Base-by-base conservation (phyloP, 805 yeast genomes). In the Pichia occidentalis region DNA sequence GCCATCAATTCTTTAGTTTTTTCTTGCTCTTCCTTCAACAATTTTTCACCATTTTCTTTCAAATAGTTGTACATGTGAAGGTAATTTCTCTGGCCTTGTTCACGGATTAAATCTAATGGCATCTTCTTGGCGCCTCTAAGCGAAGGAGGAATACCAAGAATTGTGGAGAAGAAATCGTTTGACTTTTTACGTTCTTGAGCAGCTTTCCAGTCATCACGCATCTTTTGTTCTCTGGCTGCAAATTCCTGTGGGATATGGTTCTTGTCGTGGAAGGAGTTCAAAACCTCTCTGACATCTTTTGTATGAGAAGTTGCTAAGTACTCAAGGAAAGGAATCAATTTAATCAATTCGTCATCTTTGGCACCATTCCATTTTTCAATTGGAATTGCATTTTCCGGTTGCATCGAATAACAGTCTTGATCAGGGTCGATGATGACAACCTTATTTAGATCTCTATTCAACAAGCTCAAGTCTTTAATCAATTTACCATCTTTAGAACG, bases 371-470 rank as follows among this genome's bases (percentile, higher is more conserved):
- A 92, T 45, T 82, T 77, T 47, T 77, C 70, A 61, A 86, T 64
- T 43, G 85, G 78, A 46, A 92, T 75, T n/a, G 95, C 90, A 61
- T 92, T 92, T 52, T 88, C 96, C 3, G 96, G 96, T 67, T 90
- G 97, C 61, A 85, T 60, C 30, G 81, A 70, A 54, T 75, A 80
- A 27, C 83, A 70, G 29, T 79, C 83, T 29, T 75, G 77, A 51
- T 81, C 77, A 28, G 82, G 77, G 57, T 94, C 98, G 43, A 92
- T 64, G 42, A 83, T 73, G 39, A 94, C 64, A 40, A 86, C 77
- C 64, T 87, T 90, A 33, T 73, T 71, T 52, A 86, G 66, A 56
- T 88, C 97, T 67, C 99, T 83, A 70, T 92, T 90, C 71, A 92
- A 68, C 60, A 85, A 76, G 34, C 85, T 73, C 56, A 92, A 70